Percentiles rank a stretch among this genome's conserved stretches.
Conservation (phyloP, 2,329 filamentous ascomycete genomes). For the Stylonectria norvegica region DNA sequence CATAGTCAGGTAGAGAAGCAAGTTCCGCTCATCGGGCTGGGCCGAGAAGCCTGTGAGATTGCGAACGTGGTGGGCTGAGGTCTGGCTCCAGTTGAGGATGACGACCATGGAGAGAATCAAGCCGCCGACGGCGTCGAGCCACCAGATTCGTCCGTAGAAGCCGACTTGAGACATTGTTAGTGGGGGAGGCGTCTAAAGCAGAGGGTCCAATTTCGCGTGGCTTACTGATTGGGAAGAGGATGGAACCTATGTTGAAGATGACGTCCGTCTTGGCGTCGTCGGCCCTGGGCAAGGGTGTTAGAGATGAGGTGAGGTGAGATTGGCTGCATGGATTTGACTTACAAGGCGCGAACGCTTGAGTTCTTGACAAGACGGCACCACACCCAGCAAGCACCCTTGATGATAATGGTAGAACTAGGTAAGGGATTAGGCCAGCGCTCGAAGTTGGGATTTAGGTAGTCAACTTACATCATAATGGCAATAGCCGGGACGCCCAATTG, state of each 20-base stretch:
- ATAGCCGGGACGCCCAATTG: conserved; percentile 70
- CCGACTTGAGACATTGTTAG: conserved; percentile 47
- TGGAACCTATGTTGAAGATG: conserved; percentile 86
- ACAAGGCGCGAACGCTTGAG: conserved; percentile 77
- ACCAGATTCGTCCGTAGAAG: conserved; percentile 75
- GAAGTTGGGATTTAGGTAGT: too few relatives aligned
- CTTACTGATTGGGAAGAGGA: conserved; percentile 73
- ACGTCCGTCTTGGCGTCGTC: conserved; percentile 66
- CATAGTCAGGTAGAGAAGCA: conserved; percentile 88
- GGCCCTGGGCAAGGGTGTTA: conserved; percentile 33
- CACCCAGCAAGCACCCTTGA: conserved; percentile 80
- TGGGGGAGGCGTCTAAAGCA: not conserved
- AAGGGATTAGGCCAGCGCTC: too few relatives aligned
- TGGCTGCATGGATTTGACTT: conserved; percentile 28
- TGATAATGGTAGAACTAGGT: conserved; percentile 75
- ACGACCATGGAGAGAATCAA: conserved; percentile 75
- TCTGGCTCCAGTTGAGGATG: conserved; percentile 74
- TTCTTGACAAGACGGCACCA: conserved; percentile 87
- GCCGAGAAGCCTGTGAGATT: conserved; percentile 78
- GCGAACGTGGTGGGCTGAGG: conserved; percentile 72
- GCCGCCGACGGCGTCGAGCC: conserved; percentile 77
- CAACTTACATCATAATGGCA: conserved; percentile 74
- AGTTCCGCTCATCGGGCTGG: conserved; percentile 76
- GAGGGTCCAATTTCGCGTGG: conserved; percentile 4
- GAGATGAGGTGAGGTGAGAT: conserved; percentile 3